Base-by-base conservation (phyloP, 2,329 filamentous ascomycete species). In the Pestalotiopsis fici region DNA sequence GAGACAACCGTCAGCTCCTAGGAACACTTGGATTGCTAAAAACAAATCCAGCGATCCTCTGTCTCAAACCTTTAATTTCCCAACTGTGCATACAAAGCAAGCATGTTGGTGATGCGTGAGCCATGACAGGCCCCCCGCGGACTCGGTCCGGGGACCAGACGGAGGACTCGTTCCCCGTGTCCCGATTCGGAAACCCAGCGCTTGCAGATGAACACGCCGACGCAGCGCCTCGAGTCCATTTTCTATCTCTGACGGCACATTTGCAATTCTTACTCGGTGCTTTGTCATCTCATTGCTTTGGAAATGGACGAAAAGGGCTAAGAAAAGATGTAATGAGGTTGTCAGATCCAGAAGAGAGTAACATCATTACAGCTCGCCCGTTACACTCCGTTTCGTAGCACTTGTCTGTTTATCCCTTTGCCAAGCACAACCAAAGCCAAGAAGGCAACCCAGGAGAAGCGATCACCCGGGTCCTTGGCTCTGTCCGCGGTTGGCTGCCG, bases 111-210 rank as follows among this genome's bases (percentile, higher is more conserved):
- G 31, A 18, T 31, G 39, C 12, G 13, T 31, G 61, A 18, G 47
- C 15, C 25, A 12, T 13, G 43, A 23, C 28, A 23, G 21, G 50
- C 50, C 50, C 50, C 50, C 50, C 61, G 61, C 61, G 43, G 25
- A 25, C 31, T 64, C 61, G 61, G 61, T 64, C 61, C 61, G 61
- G 31, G 31, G 25, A 43, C 27, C 61, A 54, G 47, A 64, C 61
- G 61, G 61, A 64, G 28, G 47, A 12, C 61, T 25, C 27, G 39
- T 64, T 64, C 61, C 37, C 61, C 47, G 27, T 64, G 37, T 12
- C 61, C 61, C 21, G 50, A 28, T 64, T 47, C 43, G 47, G 61
- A 64, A 54, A 64, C 39, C 47, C 60, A 63, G 37, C 27, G 28
- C 15, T n/a, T 21, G 31, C 43, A 35, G 28, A 27, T 15, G 11